These are phyloP conservation scores for Lecanoromycetidae sp. DNA, from an alignment of 2,329 filamentous ascomycete genomes.

Conservation along the genomic window DNA sequence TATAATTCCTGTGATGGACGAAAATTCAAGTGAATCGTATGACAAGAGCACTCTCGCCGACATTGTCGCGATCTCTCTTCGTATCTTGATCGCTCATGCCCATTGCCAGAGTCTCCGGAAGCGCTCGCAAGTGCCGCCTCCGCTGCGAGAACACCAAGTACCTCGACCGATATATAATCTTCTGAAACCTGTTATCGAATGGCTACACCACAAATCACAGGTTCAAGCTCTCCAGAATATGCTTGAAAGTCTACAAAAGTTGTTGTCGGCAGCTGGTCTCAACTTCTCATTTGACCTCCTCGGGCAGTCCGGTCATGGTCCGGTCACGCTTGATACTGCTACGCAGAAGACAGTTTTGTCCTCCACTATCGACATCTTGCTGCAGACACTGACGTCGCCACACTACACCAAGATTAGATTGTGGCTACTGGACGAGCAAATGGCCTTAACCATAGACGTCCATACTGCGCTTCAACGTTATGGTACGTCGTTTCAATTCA, in stretches of 20 bases:
- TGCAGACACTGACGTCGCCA: slow-evolving; percentile 2
- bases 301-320: not conserved
- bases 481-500: no score
- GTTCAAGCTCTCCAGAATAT: not conserved
- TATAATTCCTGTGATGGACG: slow-evolving; percentile 49
- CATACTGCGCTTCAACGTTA: not conserved
- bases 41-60: slow-evolving; percentile 47
- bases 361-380: not conserved
- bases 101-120: slow-evolving; percentile 63
- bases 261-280: slow-evolving; percentile 1
- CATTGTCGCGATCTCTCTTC: slow-evolving; percentile 52
- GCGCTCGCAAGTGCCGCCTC: slow-evolving; percentile 52
- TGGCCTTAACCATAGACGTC: not conserved
- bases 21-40: slow-evolving; percentile 19
- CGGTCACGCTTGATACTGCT: not conserved
- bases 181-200: slow-evolving; percentile 45
- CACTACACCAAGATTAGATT: not conserved
- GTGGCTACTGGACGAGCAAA: not conserved
- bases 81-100: slow-evolving; percentile 64
- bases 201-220: slow-evolving; percentile 37
- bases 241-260: not conserved
- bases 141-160: slow-evolving; percentile 40
- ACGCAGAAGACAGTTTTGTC: not conserved
- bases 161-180: slow-evolving; percentile 43
- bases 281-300: not conserved